Conservation (phyloP, 2,329 filamentous ascomycete genomes). For the Trichophyton schoenleinii region DNA sequence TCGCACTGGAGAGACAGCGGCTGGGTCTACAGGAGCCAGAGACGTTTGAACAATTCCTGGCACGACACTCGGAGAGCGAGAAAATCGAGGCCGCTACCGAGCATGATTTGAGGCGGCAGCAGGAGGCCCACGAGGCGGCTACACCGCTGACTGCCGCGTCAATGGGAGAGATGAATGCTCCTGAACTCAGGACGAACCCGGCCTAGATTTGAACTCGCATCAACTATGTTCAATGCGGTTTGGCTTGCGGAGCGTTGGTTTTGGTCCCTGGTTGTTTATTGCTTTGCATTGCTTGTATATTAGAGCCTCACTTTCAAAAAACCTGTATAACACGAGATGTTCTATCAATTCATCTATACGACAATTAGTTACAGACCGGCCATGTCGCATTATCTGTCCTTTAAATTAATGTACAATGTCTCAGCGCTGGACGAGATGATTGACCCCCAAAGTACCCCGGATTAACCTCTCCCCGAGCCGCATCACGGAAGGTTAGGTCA, state of each 20-base stretch:
- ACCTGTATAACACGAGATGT: neutral
- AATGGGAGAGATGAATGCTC: neutral
- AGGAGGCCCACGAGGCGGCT: neutral
- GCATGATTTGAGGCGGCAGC: constrained; percentile 7
- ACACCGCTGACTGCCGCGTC: neutral
- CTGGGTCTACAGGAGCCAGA: constrained; percentile 48
- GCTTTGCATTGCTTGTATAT: neutral
- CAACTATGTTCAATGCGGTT: neutral
- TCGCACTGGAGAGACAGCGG: constrained; percentile 50
- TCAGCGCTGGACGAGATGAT: too few relatives aligned
- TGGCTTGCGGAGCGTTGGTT: neutral
- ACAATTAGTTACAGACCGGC: neutral
- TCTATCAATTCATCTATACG: neutral
- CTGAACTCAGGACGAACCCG: neutral
- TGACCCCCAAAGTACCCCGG: neutral
- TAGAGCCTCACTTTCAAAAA: neutral
- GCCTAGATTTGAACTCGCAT: neutral
- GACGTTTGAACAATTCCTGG: constrained; percentile 25
- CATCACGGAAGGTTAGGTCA: neutral
- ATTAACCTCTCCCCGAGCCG: neutral
- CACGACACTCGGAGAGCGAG: constrained; percentile 32
- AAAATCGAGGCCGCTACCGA: constrained; percentile 28
- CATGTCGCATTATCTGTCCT: neutral
- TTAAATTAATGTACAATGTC: too few relatives aligned
- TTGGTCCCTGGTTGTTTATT: neutral